phyloP scores from a whole-genome alignment of 1,284 basidiomycete species.

The Farysia itapuensis region DNA sequence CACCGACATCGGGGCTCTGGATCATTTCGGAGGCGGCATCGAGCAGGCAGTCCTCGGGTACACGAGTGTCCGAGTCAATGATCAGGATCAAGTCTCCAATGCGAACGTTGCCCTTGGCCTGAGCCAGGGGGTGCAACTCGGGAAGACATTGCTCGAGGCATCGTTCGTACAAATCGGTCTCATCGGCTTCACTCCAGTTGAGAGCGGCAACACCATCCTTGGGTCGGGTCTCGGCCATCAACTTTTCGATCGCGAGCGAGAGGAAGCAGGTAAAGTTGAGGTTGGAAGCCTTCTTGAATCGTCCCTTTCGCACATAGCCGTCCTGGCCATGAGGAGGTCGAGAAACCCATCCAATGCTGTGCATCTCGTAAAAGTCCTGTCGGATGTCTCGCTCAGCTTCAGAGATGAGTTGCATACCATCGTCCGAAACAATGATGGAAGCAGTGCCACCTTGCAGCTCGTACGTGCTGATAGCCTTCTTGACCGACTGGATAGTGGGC shows the following conservation, averaged over 20 bases:
- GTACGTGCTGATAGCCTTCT: constrained; percentile 83
- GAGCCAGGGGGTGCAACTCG: constrained; percentile 58
- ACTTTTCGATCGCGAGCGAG: constrained; percentile 74
- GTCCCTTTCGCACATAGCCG: constrained; percentile 77
- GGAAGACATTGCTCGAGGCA: constrained; percentile 62
- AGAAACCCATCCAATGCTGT: constrained; percentile 79
- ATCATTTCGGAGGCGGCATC: constrained; percentile 81
- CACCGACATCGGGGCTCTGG: constrained; percentile 74
- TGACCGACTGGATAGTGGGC: constrained; percentile 76
- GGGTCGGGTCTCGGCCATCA: constrained; percentile 6
- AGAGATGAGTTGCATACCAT: constrained; percentile 70
- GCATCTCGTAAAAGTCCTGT: constrained; percentile 71
- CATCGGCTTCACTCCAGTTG: constrained; percentile 30
- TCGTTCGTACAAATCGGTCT: constrained; percentile 26
- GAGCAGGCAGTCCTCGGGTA: constrained; percentile 80
- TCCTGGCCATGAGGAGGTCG: constrained; percentile 71
- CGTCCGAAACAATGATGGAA: constrained; percentile 74
- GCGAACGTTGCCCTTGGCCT: constrained; percentile 37
- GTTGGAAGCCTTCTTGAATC: constrained; percentile 85
- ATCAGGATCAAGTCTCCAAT: constrained; percentile 48
- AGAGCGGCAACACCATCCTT: constrained; percentile 1
- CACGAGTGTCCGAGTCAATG: constrained; percentile 76
- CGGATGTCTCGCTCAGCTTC: constrained; percentile 70
- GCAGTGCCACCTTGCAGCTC: constrained; percentile 80
- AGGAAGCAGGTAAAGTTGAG: constrained; percentile 80